Percentiles rank a stretch among this genome's conserved stretches.
These are phyloP conservation scores for Apiospora marii DNA, from an alignment of 2,329 filamentous ascomycete species.

Conservation along the genomic window DNA sequence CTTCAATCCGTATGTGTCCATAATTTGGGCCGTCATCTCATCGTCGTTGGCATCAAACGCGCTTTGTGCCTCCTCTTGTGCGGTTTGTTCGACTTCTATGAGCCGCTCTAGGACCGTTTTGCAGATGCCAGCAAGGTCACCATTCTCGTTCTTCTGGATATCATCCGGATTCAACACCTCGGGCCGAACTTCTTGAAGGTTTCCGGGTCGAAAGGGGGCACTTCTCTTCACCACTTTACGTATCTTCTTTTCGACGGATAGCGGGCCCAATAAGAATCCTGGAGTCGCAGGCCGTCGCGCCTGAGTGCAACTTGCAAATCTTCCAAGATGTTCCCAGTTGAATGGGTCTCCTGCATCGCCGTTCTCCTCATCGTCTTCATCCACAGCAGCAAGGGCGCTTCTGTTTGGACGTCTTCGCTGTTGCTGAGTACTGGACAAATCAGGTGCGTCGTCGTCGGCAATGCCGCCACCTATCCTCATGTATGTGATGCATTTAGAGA, in stretches of 20 bases:
- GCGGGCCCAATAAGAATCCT: conserved; percentile 85
- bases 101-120: conserved; percentile 75
- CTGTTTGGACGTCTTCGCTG: conserved; percentile 48
- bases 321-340: conserved; percentile 87
- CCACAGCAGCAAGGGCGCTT: conserved; percentile 45
- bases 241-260: conserved; percentile 86
- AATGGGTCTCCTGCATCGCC: conserved; percentile 78
- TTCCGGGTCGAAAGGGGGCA: conserved; percentile 73
- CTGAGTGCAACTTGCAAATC: conserved; percentile 75
- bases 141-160: conserved; percentile 77
- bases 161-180: conserved; percentile 80
- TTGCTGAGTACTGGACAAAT: conserved; percentile 59
- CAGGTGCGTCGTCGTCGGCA: conserved; percentile 57
- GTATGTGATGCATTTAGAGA: conserved; percentile 87
- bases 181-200: conserved; percentile 75
- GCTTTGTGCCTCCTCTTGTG: conserved; percentile 55
- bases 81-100: conserved; percentile 53
- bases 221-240: conserved; percentile 75
- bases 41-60: conserved; percentile 56
- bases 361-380: conserved; percentile 70
- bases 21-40: conserved; percentile 57
- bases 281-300: conserved; percentile 79
- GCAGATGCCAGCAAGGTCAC: conserved; percentile 81
- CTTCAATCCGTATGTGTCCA: conserved; percentile 71
- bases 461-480: conserved; percentile 76